Evolutionary conservation across 2,329 filamentous ascomycete species (phyloP), one percentile per base, ranked within the genome.

Genomic region (Penicillium sp.): DNA sequence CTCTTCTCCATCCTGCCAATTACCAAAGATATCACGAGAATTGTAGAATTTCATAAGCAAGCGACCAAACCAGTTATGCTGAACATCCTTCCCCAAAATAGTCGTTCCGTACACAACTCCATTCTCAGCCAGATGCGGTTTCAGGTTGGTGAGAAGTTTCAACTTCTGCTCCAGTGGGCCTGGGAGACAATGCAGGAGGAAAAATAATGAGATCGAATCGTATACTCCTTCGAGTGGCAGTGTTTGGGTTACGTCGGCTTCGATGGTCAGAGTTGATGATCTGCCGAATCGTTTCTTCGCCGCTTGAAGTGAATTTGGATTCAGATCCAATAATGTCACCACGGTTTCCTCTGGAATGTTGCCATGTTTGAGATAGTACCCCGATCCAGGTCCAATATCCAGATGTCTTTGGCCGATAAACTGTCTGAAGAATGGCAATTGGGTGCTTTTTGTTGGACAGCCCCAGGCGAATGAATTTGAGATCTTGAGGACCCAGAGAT

Each of bases 171-270:
- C 31, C 3, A 52, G 43, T 1, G 68, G 66, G 0, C 68, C 69
- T 0, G 75, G 75, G 9, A 79, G 56, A 59, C 77, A 79, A 59
- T 79, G 77, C 14, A 78, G 64, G 4, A 79, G 55, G 56, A 75
- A 78, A 59, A 76, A 77, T 63, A 77, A 67, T 13, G 73, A 74
- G 47, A 81, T 74, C 1, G 75, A 76, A 58, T 77, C 72, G 57
- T 76, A 81, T 42, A 59, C 61, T 2, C 55, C 60, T 3, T 52
- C 56, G 21, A 57, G 47, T 0, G 72, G 72, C 2, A 73, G 60
- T 2, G 71, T 67, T 29, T 68, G 54, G 5, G 67, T 71, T 26
- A 73, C 68, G 55, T 80, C 73, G 5, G 73, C 76, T 26, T 71
- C 56, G 16, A 77, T 61, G 13, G 60, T 66, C 13, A 59, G 37